Base-by-base conservation (phyloP, 164 flowering plant species). In the Nymphaea colorata region DNA sequence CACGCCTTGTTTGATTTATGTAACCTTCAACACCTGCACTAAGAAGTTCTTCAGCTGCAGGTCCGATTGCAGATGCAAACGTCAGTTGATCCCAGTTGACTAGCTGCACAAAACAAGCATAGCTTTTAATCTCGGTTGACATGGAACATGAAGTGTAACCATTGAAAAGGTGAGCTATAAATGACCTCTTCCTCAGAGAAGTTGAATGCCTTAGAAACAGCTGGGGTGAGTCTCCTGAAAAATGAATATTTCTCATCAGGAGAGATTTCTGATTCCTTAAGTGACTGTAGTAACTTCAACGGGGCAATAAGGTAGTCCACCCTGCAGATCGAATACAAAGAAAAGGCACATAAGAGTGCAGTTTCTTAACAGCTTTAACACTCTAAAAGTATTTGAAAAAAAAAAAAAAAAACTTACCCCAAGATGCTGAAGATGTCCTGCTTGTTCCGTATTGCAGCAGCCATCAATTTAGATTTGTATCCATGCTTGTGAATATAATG, bases 381-480 rank as follows among this genome's bases (percentile, higher is more conserved):
- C 3, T 47, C 15, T 17, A 17, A 43, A 47, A 7, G 7, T n/a
- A 61, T 61, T 62, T 42, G 4, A 70, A 6, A 44, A 43, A 11
- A 41, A 44, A 43, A 11, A 41, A 36, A 14, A 7, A 70, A 66
- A 67, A 6, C 63, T 74, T 82, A 92, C 99, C 99, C 98, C 43
- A 92, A 76, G 70, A 95, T 91, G 77, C 85, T 87, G 76, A 87
- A 89, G 42, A 95, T 72, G 71, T 95, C 99, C 77, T 95, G 99
- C 79, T 95, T 95, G 87, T 92, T 95, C 44, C 99, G 84, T 71
- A 95, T 86, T 44, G 99, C 97, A 66, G 99, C 97, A 42, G 91
- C 99, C 97, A 92, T 92, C 81, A 95, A 76, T 85, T 88, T 95
- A 47, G 99, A 88, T 64, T 85, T 95, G 57, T 90, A 75, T 42